phyloP scores from a whole-genome alignment of 208 protist genomes.

The Porcisia deanei region DNA sequence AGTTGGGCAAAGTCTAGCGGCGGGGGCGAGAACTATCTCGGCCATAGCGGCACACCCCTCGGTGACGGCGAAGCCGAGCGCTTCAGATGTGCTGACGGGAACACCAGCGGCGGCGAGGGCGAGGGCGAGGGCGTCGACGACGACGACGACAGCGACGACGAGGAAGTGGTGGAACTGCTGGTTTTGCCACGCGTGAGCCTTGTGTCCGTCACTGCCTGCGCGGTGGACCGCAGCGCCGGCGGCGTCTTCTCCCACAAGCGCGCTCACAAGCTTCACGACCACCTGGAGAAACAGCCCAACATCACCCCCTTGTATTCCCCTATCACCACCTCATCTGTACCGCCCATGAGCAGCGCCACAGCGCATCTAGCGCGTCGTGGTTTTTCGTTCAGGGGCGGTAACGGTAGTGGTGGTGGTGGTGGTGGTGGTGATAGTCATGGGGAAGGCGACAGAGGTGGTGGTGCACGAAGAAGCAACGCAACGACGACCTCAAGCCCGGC shows the following conservation, averaged over 20 bases:
- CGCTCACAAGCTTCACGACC: conserved; percentile 27
- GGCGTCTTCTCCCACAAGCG: conserved; percentile 29
- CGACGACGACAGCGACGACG: not conserved
- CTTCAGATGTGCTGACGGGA: not conserved
- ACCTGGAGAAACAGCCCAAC: conserved; percentile 8
- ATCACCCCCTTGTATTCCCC: not conserved
- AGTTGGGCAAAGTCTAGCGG: not conserved
- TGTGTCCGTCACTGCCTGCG: conserved; percentile 26
- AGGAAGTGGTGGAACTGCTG: conserved; percentile 28
- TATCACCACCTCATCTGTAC: not conserved
- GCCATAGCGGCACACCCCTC: not conserved
- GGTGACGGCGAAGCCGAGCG: not conserved
- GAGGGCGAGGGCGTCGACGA: not conserved
- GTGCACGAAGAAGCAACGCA: not conserved
- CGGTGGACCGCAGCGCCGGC: conserved; percentile 24
- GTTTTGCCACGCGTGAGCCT: conserved; percentile 31
- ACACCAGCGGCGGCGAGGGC: conserved; percentile 1
- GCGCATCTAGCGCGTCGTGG: not conserved
- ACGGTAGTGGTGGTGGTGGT: not conserved
- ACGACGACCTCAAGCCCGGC: not conserved
- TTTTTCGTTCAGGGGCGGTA: too few species aligned
- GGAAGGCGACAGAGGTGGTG: not conserved
- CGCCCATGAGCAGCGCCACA: conserved; percentile 9
- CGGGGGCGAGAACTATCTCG: not conserved
- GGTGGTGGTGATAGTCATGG: not conserved